A percentile compares a stretch with the other conserved stretches of the same genome.
These are phyloP conservation scores for Mrakia hoshinonis DNA, from an alignment of 768 basidiomycete species.

Conservation along the genomic window DNA sequence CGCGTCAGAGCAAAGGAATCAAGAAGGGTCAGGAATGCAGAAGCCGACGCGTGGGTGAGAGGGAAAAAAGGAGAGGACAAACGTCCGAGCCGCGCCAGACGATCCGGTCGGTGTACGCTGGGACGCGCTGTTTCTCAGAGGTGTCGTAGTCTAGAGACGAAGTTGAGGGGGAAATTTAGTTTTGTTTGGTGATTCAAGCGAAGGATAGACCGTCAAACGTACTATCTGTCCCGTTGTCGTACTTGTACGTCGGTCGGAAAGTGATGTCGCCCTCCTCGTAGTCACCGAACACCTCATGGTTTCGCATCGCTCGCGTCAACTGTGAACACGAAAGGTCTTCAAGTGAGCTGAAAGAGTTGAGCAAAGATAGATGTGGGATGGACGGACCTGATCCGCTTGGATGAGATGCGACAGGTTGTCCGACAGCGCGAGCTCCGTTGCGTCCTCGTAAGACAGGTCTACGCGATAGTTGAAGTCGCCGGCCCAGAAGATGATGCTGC, in stretches of 20 bases:
- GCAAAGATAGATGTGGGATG: no score
- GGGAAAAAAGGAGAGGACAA: neutral
- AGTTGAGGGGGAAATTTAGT: neutral
- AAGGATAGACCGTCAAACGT: neutral
- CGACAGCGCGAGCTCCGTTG: slow-evolving; percentile 55
- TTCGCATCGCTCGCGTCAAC: slow-evolving; percentile 65
- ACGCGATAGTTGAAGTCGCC: slow-evolving; percentile 89
- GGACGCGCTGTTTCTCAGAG: slow-evolving; percentile 90
- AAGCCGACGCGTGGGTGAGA: neutral
- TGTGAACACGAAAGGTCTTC: slow-evolving; percentile 37
- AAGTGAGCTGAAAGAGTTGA: neutral
- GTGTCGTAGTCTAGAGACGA: slow-evolving; percentile 58
- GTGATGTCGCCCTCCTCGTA: slow-evolving; percentile 81
- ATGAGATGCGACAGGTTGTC: slow-evolving; percentile 66
- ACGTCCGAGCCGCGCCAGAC: slow-evolving; percentile 61
- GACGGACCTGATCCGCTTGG: slow-evolving; percentile 72
- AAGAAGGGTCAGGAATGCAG: no score
- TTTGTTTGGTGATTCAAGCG: neutral
- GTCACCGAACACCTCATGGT: slow-evolving; percentile 63
- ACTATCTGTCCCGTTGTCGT: slow-evolving; percentile 55
- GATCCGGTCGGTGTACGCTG: slow-evolving; percentile 79
- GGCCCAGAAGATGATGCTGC: slow-evolving; percentile 83
- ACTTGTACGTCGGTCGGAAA: slow-evolving; percentile 95
- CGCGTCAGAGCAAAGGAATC: neutral
- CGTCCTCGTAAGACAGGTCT: slow-evolving; percentile 71